Evolutionary conservation across 495 filamentous ascomycete genomes (phyloP), one percentile per base, ranked within the genome.

Genomic region (Xylaria palmicola): DNA sequence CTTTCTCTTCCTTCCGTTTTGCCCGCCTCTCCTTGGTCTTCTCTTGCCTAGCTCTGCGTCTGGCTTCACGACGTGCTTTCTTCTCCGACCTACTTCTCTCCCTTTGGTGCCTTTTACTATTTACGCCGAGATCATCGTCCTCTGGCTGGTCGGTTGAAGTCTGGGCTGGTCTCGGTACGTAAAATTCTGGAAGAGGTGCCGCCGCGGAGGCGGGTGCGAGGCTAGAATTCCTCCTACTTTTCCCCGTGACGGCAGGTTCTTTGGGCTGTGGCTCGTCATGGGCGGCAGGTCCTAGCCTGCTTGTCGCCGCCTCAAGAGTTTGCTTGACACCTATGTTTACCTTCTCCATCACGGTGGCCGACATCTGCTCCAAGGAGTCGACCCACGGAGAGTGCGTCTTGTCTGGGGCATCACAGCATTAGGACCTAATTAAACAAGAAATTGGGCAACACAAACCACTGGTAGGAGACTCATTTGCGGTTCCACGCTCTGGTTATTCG

Each of bases 31-130:
- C 64, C 34, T 69, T 64, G 34, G 36, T 60, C 30, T 34, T 67
- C 43, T 68, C 60, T 56, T 66, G 64, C 8, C 62, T 68, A 22
- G 62, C 62, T 44, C 49, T 68, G 34, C 66, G 62, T 41, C 34
- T 53, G n/a, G 59, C 59, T 15, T 61, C 49, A 36, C 29, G 49
- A 3, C 40, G 49, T n/a, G 52, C 65, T 40, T 66, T 68, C 61
- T 37, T 69, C 41, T 70, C 63, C 43, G 20, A 36, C 50, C 62
- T 65, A 62, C 45, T 59, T 62, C 12, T 61, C 53, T 43, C 62
- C 63, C 15, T 50, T 34, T 54, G 56, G 53, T 41, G 64, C 49
- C 29, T 29, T 32, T 51, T 70, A 56, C 20, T 30, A 39, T 36
- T 48, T 47, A n/a, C n/a, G n/a, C 13, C 36, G 19, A 6, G 22